Evolutionary conservation across 2,329 filamentous ascomycete genomes (phyloP).

Genomic region (Fusarium musae): DNA sequence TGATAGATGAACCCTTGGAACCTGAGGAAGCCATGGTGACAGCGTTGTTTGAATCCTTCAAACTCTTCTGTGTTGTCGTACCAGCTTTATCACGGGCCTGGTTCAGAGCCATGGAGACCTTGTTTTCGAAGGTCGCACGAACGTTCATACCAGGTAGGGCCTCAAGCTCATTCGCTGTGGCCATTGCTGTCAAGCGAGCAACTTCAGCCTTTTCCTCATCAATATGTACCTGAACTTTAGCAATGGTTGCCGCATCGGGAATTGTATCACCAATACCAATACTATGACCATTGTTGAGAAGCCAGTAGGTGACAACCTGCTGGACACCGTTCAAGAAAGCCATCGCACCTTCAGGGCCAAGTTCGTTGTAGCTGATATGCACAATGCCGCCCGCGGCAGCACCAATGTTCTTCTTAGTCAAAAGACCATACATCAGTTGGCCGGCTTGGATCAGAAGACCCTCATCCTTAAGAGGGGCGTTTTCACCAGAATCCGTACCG

Average conservation of each 20-base stretch:
- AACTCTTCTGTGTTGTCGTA: slow-evolving; percentile 87
- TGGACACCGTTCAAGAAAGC: slow-evolving; percentile 96
- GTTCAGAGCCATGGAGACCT: slow-evolving; percentile 93
- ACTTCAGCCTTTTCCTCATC: slow-evolving; percentile 85
- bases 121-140: slow-evolving; percentile 97
- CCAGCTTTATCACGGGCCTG: slow-evolving; percentile 96
- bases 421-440: slow-evolving; percentile 87
- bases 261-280: slow-evolving; percentile 99
- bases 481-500: slow-evolving; percentile 70
- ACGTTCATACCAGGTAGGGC: slow-evolving; percentile 98
- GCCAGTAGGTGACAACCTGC: slow-evolving; percentile 96
- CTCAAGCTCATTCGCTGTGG: slow-evolving; percentile 88
- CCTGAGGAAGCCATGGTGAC: slow-evolving; percentile 96
- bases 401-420: slow-evolving; percentile 95
- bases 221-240: slow-evolving; percentile 85
- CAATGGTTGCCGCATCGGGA: slow-evolving; percentile 85
- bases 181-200: slow-evolving; percentile 76
- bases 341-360: slow-evolving; percentile 86
- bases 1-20: slow-evolving; percentile 98
- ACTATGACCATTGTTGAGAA: slow-evolving; percentile 94
- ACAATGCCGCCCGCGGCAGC: slow-evolving; percentile 90
- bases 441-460: slow-evolving; percentile 87
- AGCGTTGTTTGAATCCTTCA: slow-evolving; percentile 97
- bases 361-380: slow-evolving; percentile 96
- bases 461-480: slow-evolving; percentile 75